A percentile compares a stretch with the other conserved stretches of the same genome.
Evolutionary conservation across 768 basidiomycete genomes (phyloP).

Genomic region (Mycena vitilis): DNA sequence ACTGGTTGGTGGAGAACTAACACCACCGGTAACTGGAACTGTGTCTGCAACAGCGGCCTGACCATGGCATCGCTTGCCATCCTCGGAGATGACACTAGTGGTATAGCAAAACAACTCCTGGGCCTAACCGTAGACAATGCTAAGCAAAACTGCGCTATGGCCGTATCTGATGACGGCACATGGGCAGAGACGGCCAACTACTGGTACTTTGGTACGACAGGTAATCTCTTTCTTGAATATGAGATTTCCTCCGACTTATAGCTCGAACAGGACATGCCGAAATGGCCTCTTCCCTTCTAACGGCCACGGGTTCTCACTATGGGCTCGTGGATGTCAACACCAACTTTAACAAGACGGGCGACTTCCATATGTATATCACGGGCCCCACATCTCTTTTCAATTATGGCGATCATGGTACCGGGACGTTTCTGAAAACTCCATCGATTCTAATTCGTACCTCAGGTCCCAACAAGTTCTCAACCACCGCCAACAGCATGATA

Average conservation of each 20-base stretch:
- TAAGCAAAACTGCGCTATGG: constrained; percentile 76
- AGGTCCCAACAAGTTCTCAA: constrained; percentile 86
- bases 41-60: constrained; percentile 92
- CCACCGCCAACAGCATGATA: constrained; percentile 91
- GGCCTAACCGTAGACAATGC: constrained; percentile 79
- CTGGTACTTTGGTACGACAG: constrained; percentile 91
- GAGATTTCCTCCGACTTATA: constrained; percentile 63
- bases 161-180: constrained; percentile 77
- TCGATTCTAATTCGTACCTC: not conserved
- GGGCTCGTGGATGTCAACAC: constrained; percentile 78
- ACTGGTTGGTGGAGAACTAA: constrained; percentile 82
- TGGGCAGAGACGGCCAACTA: constrained; percentile 94
- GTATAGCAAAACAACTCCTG: constrained; percentile 75
- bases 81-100: constrained; percentile 83
- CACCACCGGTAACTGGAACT: constrained; percentile 96
- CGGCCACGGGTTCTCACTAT: constrained; percentile 88
- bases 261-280: constrained; percentile 94
- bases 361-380: constrained; percentile 86
- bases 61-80: constrained; percentile 93
- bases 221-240: not conserved
- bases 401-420: constrained; percentile 78
- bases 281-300: constrained; percentile 83
- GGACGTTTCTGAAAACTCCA: not conserved
- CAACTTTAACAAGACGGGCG: constrained; percentile 77
- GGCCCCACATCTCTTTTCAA: constrained; percentile 91